Evolutionary conservation across 139 green algal genomes (phyloP), one percentile per base, ranked within the genome.

Genomic region (Yamagishiella unicocca): DNA sequence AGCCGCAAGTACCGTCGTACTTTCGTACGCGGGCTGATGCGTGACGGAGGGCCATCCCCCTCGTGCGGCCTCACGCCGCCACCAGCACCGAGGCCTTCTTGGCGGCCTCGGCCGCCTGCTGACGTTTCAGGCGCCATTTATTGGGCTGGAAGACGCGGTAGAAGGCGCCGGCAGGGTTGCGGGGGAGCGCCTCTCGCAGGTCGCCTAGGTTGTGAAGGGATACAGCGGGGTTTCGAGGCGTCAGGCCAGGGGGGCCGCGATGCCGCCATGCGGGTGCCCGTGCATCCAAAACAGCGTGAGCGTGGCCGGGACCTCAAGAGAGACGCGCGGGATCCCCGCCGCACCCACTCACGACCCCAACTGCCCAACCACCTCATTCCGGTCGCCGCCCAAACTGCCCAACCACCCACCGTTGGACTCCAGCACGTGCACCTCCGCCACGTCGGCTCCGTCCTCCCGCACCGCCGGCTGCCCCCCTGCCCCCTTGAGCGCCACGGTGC

Each of bases 141-240:
- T 97, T 97, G 67, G 90, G 86, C 78, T 97, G 93, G 71, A 93
- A 95, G 21, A 95, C 85, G 73, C 87, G 87, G 82, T 77, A 96
- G 90, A 96, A 96, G 38, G 71, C 62, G 83, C 92, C 92, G 9
- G 45, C 38, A 0, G 93, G 53, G 84, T 96, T 96, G 42, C 94
- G 88, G 35, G 85, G 73, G 19, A 93, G 42, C 9, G 72, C 54
- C 38, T 88, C 80, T 3, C 62, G 86, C 27, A 83, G 46, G 27
- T 84, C 77, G 33, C 71, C 64, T 82, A 29, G 29, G 31, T 31
- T 8, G 27, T 2, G n/a, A 72, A 25, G 19, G 64, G 17, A 40
- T 12, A 37, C 25, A 29, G 22, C 67, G 67, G 38, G 67, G n/a
- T n/a, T n/a, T n/a, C n/a, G n/a, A n/a, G n/a, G n/a, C n/a, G n/a